These are phyloP conservation scores for Didymella pomorum DNA, from an alignment of 2,329 filamentous ascomycete genomes.

Conservation along the genomic window DNA sequence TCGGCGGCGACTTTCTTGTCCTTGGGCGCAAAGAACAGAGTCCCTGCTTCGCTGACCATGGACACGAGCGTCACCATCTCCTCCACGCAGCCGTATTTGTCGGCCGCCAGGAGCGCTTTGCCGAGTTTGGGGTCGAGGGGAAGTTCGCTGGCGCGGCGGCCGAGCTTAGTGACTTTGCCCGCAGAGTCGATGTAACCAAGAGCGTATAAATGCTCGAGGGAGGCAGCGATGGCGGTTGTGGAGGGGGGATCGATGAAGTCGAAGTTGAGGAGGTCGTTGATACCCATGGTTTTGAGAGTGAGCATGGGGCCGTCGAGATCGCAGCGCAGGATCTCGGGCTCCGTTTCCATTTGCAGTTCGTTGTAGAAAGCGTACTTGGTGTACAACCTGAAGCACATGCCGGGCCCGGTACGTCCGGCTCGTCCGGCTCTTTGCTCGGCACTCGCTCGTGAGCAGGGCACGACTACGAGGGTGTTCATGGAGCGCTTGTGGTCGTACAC, in stretches of 20 bases:
- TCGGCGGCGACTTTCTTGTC: conserved; percentile 98
- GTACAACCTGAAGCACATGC: conserved; percentile 92
- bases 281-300: conserved; percentile 86
- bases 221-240: conserved; percentile 85
- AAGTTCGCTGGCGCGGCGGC: conserved; percentile 94
- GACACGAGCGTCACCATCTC: conserved; percentile 93
- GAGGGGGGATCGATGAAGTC: conserved; percentile 96
- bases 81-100: conserved; percentile 90
- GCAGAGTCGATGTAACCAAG: conserved; percentile 87
- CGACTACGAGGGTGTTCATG: conserved; percentile 90
- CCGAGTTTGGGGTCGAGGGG: conserved; percentile 91
- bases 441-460: conserved; percentile 88
- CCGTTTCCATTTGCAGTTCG: conserved; percentile 90
- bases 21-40: conserved; percentile 92
- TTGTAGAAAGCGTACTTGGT: conserved; percentile 95
- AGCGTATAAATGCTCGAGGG: conserved; percentile 89
- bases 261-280: conserved; percentile 91
- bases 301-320: conserved; percentile 87
- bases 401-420: conserved; percentile 88
- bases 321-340: conserved; percentile 90
- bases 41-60: conserved; percentile 87
- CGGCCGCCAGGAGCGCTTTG: conserved; percentile 85
- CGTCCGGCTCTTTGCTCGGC: conserved; percentile 93
- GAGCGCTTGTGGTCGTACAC: conserved; percentile 89
- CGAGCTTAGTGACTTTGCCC: conserved; percentile 88